Evolutionary conservation across 345 rosid species (phyloP).

Genomic region (Boechera stricta): DNA sequence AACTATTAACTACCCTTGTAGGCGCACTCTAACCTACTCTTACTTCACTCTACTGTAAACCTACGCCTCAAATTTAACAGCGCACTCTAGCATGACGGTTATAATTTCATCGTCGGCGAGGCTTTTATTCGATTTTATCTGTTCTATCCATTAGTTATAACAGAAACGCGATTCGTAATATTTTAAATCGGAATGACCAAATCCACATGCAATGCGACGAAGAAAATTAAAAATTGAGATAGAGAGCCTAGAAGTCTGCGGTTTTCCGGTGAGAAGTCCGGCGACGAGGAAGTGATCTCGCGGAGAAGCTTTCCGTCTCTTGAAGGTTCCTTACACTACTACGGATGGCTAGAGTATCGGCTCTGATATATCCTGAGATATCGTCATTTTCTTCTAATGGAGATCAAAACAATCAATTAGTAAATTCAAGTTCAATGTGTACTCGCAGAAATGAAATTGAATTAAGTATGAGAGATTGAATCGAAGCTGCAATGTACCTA

Average conservation of each 20-base stretch:
- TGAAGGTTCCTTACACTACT: constrained; percentile 70
- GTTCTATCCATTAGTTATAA: constrained; percentile 23
- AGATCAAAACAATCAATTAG: constrained; percentile 19
- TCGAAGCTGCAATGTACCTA: constrained; percentile 68
- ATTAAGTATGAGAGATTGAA: not conserved
- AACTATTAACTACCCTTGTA: constrained; percentile 11
- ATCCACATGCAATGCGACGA: constrained; percentile 46
- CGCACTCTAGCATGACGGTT: constrained; percentile 41
- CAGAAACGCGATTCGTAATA: constrained; percentile 35
- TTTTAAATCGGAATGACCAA: constrained; percentile 28
- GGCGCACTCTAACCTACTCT: constrained; percentile 41
- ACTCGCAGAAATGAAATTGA: not conserved
- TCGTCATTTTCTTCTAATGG: constrained; percentile 48
- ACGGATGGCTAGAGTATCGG: constrained; percentile 60
- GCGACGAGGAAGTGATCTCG: constrained; percentile 52
- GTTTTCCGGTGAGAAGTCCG: constrained; percentile 64
- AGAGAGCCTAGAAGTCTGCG: constrained; percentile 55
- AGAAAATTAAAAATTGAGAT: not conserved
- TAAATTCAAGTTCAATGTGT: not conserved
- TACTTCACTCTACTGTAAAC: constrained; percentile 34
- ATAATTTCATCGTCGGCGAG: constrained; percentile 14
- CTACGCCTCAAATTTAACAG: constrained; percentile 32
- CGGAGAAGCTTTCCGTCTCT: constrained; percentile 50
- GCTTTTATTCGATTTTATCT: not conserved
- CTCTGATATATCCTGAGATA: constrained; percentile 47